Conservation (phyloP, 495 filamentous ascomycete species). For the Talaromyces trachyspermus region DNA sequence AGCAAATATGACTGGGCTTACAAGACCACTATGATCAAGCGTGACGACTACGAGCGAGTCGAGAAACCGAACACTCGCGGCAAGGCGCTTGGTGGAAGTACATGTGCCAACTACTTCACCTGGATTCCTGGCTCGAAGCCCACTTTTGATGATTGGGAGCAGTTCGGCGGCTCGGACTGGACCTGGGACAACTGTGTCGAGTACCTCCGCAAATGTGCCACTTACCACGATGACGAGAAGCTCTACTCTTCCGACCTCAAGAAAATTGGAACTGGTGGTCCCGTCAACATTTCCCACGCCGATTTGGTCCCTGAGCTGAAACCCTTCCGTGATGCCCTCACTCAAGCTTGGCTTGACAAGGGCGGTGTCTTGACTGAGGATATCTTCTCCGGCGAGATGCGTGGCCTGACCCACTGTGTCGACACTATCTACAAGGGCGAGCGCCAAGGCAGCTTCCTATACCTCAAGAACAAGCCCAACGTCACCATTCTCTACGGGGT, state of each 20-base stretch:
- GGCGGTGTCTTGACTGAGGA: slow-evolving; percentile 24
- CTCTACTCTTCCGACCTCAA: slow-evolving; percentile 36
- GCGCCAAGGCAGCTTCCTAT: slow-evolving; percentile 46
- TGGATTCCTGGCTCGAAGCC: slow-evolving; percentile 29
- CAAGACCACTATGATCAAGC: slow-evolving; percentile 16
- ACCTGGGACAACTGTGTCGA: slow-evolving; percentile 44
- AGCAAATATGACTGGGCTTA: slow-evolving; percentile 54
- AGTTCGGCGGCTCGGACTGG: slow-evolving; percentile 48
- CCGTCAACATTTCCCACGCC: slow-evolving; percentile 43
- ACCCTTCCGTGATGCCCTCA: slow-evolving; percentile 47
- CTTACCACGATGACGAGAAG: slow-evolving; percentile 23
- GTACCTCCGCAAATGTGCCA: slow-evolving; percentile 44
- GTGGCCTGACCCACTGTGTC: slow-evolving; percentile 47
- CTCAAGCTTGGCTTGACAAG: slow-evolving; percentile 46
- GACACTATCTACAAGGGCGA: slow-evolving; percentile 52
- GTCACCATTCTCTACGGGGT: slow-evolving; percentile 42
- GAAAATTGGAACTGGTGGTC: slow-evolving; percentile 23
- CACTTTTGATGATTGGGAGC: slow-evolving; percentile 45
- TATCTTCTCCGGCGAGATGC: slow-evolving; percentile 45
- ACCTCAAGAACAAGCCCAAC: slow-evolving; percentile 48
- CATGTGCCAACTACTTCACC: slow-evolving; percentile 40
- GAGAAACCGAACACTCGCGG: slow-evolving; percentile 33
- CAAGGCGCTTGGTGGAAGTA: slow-evolving; percentile 50
- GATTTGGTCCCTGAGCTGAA: slow-evolving; percentile 16
- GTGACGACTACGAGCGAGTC: slow-evolving; percentile 5